These are phyloP conservation scores for Myxozyma mucilagina DNA, from an alignment of 805 yeast species.

Conservation along the genomic window DNA sequence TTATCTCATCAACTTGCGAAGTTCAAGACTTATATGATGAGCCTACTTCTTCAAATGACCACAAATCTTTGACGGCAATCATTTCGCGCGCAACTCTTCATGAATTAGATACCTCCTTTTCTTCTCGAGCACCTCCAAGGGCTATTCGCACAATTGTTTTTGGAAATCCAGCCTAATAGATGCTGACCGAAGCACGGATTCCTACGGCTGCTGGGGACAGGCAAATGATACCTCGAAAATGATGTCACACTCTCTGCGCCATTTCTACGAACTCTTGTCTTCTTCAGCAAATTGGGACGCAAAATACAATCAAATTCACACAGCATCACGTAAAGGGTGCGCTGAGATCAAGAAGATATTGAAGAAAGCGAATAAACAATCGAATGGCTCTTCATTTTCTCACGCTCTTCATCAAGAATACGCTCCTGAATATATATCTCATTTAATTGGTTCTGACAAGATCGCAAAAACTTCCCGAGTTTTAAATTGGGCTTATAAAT, in stretches of 20 bases:
- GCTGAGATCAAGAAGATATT: background rate
- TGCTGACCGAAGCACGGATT: background rate
- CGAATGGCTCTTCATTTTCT: background rate
- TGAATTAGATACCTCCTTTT: background rate
- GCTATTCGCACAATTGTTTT: background rate
- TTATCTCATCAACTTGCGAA: too few relatives aligned
- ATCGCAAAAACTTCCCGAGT: background rate
- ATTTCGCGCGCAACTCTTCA: background rate
- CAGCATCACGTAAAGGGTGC: background rate
- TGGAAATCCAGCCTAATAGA: background rate
- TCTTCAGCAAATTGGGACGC: background rate
- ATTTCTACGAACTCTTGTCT: background rate
- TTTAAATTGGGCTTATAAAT: background rate
- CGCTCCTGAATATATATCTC: background rate
- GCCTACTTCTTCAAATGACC: too few relatives aligned
- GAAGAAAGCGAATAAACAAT: background rate
- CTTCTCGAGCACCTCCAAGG: background rate
- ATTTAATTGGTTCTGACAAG: background rate
- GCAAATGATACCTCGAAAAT: background rate
- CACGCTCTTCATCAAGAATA: background rate
- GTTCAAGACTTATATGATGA: too few relatives aligned
- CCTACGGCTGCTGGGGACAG: background rate
- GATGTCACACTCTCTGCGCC: background rate
- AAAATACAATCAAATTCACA: background rate
- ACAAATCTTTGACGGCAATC: background rate